Conservation (phyloP, 371 early-diverging fungal species). For the Haplosporangium sp. region DNA sequence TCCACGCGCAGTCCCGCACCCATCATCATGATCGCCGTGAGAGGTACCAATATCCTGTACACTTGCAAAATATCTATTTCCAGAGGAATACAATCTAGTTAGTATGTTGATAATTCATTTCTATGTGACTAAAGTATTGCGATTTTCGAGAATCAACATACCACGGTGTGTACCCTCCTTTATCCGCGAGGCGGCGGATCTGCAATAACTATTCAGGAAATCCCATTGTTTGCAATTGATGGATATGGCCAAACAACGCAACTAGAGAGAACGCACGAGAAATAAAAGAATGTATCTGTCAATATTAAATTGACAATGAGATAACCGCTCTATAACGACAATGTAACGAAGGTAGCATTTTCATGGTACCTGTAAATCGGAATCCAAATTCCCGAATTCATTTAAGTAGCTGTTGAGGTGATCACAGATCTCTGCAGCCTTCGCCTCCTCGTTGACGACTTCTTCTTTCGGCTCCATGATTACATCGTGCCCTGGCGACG, state of each 20-base stretch:
- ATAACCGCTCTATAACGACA: too few species aligned
- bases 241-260: constrained; percentile 35
- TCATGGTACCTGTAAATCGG: constrained; percentile 29
- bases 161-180: constrained; percentile 27
- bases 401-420: constrained; percentile 10
- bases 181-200: constrained; percentile 22
- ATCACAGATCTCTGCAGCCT: constrained; percentile 19
- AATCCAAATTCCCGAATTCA: constrained; percentile 27
- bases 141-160: not conserved
- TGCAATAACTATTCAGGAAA: constrained; percentile 35
- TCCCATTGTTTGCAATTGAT: constrained; percentile 45
- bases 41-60: constrained; percentile 39
- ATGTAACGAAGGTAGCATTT: not conserved
- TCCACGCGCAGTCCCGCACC: constrained; percentile 27
- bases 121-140: too few species aligned
- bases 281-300: not conserved
- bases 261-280: constrained; percentile 1
- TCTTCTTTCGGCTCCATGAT: constrained; percentile 5
- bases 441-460: constrained; percentile 11
- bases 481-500: not conserved
- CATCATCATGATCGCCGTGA: constrained; percentile 27
- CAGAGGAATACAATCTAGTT: not conserved
- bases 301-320: too few species aligned
- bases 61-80: constrained; percentile 41
- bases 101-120: not conserved